Evolutionary conservation across 2,329 filamentous ascomycete species (phyloP), one percentile per base, ranked within the genome.

Genomic region (Keithomyces neogunnii): DNA sequence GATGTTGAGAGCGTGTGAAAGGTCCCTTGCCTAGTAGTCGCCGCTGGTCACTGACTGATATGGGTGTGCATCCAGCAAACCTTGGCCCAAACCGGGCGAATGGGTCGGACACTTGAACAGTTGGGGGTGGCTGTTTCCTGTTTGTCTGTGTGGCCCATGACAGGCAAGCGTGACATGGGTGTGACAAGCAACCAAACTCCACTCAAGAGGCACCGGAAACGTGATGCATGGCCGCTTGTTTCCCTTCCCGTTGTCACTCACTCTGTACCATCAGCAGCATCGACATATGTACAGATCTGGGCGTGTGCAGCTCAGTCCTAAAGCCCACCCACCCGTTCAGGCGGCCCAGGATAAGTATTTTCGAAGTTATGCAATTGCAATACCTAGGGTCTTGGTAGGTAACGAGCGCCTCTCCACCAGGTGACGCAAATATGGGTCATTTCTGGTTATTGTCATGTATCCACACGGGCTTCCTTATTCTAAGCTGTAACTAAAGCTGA

Each of bases 261-360:
- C 3, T 30, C 26, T 29, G 6, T 29, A 8, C 6, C 40, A 44
- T 11, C 11, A 31, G 7, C 19, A 36, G 11, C 5, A 43, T 45
- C 39, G 29, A 35, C 35, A 33, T 46, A 35, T 38, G 19, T 19
- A 19, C 19, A 46, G 46, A 49, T 47, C 35, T 31, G 13, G 47
- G 29, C 39, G 30, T 35, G 30, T 11, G 28, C 3, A 30, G 26
- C n/a, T 42, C 26, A 44, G 30, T 29, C 40, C n/a, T 11, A 40
- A 5, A 26, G 2, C 5, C 35, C 31, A 47, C 49, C 53, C 53
- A 48, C 53, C 50, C 11, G 53, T 50, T 54, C 53, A 52, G 53
- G 53, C 42, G 47, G 47, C 29, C 53, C 33, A 46, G 50, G 50
- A 35, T 53, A 19, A 35, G 33, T 35, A 11, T 7, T 40, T 40